Percentiles rank a stretch among this genome's conserved stretches.
Conservation (phyloP, 1,284 basidiomycete genomes). For the Ganoderma multipileum region DNA sequence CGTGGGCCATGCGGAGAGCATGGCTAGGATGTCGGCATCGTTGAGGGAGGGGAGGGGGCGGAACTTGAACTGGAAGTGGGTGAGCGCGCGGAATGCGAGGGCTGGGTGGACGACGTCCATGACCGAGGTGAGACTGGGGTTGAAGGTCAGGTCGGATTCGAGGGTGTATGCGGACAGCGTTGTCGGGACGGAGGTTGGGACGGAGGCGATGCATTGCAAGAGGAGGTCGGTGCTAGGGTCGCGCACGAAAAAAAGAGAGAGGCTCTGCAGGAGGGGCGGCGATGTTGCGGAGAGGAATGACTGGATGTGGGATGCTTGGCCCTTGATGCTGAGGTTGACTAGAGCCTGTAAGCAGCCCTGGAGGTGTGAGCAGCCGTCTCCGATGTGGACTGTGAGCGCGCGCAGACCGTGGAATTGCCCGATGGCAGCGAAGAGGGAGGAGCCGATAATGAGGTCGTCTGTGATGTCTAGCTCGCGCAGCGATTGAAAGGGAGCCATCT, state of each 20-base stretch:
- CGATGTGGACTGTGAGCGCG: not conserved
- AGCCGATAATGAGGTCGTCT: not conserved
- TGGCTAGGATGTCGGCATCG: constrained; percentile 1
- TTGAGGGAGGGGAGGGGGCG: not conserved
- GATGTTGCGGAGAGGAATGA: not conserved
- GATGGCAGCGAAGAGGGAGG: not conserved
- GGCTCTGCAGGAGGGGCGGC: not conserved
- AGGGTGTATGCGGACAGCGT: not conserved
- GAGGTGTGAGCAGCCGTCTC: not conserved
- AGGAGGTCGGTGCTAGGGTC: not conserved
- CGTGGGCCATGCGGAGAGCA: constrained; percentile 9
- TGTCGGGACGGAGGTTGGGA: not conserved
- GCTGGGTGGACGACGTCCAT: not conserved
- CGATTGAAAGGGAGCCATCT: not conserved
- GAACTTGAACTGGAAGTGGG: not conserved
- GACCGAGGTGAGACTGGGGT: not conserved
- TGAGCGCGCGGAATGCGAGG: not conserved
- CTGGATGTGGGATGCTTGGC: not conserved
- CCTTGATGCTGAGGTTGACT: not conserved
- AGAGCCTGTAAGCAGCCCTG: not conserved
- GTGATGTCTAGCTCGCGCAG: not conserved
- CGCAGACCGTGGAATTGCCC: not conserved
- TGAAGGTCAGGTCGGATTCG: not conserved
- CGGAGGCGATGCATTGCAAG: not conserved
- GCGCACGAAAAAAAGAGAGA: not conserved